phyloP scores from a whole-genome alignment of 106 monocot species.

The Phalaenopsis aphrodite region DNA sequence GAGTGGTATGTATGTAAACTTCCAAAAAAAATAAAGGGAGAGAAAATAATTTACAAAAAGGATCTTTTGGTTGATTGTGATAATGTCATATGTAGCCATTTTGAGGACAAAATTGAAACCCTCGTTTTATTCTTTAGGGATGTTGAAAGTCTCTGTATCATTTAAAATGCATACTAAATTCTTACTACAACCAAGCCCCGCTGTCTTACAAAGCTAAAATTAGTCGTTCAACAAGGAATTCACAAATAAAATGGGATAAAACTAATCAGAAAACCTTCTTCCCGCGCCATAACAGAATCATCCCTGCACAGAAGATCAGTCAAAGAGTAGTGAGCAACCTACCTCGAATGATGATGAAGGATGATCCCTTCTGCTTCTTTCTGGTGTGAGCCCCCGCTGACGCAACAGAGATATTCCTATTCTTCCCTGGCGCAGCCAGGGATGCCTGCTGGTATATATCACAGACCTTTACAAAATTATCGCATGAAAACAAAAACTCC shows the following conservation, averaged over 20 bases:
- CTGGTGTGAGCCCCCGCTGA: slow-evolving; percentile 43
- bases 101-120: too few species aligned
- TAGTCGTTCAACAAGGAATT: not conserved
- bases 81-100: too few species aligned
- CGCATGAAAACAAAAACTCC: not conserved
- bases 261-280: not conserved
- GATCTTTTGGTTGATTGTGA: too few species aligned
- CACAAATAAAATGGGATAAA: not conserved
- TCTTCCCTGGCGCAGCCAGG: not conserved
- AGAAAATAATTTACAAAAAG: too few species aligned
- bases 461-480: not conserved
- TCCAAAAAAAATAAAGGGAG: too few species aligned
- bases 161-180: too few species aligned
- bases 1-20: too few species aligned
- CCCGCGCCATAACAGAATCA: not conserved
- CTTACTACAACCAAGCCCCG: not conserved
- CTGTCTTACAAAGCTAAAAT: not conserved
- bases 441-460: not conserved
- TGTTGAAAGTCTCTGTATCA: too few species aligned
- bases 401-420: slow-evolving; percentile 33
- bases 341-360: slow-evolving; percentile 4
- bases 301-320: not conserved
- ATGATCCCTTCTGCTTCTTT: slow-evolving; percentile 18
- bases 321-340: not conserved
- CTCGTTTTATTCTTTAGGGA: too few species aligned